Base-by-base conservation (phyloP, 257 asterid species). In the Fraxinus americana region DNA sequence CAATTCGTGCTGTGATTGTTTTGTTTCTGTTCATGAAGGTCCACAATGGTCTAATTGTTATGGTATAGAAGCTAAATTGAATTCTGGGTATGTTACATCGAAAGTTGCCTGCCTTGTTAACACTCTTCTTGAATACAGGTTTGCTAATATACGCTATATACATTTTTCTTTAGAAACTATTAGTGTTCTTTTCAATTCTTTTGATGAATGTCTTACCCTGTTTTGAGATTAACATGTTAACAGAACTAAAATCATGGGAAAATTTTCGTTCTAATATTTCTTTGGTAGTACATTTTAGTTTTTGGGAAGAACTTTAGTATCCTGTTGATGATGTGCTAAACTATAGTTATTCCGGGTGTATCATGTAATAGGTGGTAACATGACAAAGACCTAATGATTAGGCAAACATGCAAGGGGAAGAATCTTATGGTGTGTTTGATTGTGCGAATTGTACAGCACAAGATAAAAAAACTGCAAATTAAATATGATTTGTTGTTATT, bases 121-220 rank as follows among this genome's bases (percentile, higher is more conserved):
- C 59, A 84, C 83, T 75, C 94, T 94, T 74, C 94, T 88, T 57
- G 91, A 86, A 48, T 94, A 92, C 92, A 94, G 97, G 98, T 94
- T 9, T 71, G 82, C 65, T 71, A 38, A 72, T 39, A 65, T 23
- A n/a, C 77, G 25, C n/a, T 30, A 65, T 12, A 41, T 11, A 8
- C 65, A 35, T 63, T 11, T 32, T 57, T 9, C 13, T 41, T 32
- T 19, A 13, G 23, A 27, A n/a, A 39, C 11, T 45, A 10, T 34
- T 27, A 25, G n/a, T 67, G 29, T 5, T 43, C 34, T 3, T 32
- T 66, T 38, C 41, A 7, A 11, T 38, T 61, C 21, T 11, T 9
- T 72, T 17, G 75, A 23, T 16, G 19, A 72, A 16, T 43, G 65
- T 27, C 16, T 43, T 13, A 23, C 13, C 13, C 19, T 25, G 7